phyloP scores from a whole-genome alignment of 352 stramenopile genomes.

The Peronospora belbahrii region DNA sequence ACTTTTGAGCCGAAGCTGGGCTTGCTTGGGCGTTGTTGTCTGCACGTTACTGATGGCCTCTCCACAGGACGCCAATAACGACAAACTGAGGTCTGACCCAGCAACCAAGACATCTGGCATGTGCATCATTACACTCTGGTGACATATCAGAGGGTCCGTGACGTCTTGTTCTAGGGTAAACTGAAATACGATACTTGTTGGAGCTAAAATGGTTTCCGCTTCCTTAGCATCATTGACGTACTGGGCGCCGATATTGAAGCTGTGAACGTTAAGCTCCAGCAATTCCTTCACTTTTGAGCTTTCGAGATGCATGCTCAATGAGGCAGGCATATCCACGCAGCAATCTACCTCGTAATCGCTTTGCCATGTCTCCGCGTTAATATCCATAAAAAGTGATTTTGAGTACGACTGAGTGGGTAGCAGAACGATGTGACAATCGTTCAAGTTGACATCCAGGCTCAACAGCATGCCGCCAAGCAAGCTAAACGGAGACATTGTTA shows the following conservation, averaged over 20 bases:
- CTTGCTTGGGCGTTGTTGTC: constrained; percentile 55
- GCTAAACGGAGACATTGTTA: constrained; percentile 59
- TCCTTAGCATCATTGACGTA: constrained; percentile 41
- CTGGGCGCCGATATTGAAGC: constrained; percentile 41
- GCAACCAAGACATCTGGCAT: constrained; percentile 56
- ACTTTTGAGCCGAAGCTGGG: constrained; percentile 44
- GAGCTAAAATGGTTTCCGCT: constrained; percentile 37
- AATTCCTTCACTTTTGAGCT: constrained; percentile 41
- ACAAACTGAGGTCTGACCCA: constrained; percentile 65
- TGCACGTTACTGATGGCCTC: constrained; percentile 44
- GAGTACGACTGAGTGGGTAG: constrained; percentile 40
- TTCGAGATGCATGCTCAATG: constrained; percentile 35
- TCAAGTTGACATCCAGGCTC: constrained; percentile 38
- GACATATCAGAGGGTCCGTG: constrained; percentile 27
- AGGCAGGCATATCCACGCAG: constrained; percentile 42
- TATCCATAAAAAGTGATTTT: constrained; percentile 47
- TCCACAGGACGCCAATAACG: constrained; percentile 46
- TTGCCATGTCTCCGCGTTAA: constrained; percentile 38
- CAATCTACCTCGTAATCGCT: constrained; percentile 44
- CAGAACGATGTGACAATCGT: constrained; percentile 49
- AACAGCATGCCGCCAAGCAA: constrained; percentile 48
- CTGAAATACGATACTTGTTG: constrained; percentile 36
- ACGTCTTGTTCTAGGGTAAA: constrained; percentile 49
- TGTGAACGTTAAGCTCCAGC: constrained; percentile 41
- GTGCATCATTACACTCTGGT: constrained; percentile 47